Evolutionary conservation across 2,329 filamentous ascomycete species (phyloP).

Genomic region (Onygenales sp.): DNA sequence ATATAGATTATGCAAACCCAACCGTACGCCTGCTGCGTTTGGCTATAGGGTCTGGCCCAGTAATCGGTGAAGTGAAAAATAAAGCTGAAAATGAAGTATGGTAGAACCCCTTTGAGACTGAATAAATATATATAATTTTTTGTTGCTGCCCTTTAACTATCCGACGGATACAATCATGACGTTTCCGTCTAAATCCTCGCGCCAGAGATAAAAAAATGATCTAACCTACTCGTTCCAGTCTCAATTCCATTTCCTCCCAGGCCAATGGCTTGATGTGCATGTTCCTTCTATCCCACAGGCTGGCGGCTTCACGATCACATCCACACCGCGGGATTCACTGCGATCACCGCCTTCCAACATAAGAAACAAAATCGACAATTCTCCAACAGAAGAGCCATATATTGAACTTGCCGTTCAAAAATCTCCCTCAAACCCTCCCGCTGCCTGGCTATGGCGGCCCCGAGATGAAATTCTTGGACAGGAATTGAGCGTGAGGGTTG

Average conservation of each 20-base stretch:
- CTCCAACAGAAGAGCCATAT: conserved; percentile 35
- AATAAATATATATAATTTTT: background rate
- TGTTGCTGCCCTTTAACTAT: background rate
- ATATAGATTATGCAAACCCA: conserved; percentile 56
- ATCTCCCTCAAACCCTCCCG: conserved; percentile 60
- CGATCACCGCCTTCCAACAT: conserved; percentile 7
- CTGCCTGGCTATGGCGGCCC: conserved; percentile 65
- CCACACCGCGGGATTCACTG: conserved; percentile 52
- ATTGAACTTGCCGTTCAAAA: conserved; percentile 72
- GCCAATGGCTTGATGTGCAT: conserved; percentile 82
- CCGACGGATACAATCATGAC: no score
- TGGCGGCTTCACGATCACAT: conserved; percentile 84
- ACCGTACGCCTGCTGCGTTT: conserved; percentile 61
- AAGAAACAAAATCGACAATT: conserved; percentile 1
- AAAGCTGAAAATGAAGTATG: conserved; percentile 1
- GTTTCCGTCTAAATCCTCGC: background rate
- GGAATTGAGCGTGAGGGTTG: conserved; percentile 59
- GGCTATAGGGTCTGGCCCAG: conserved; percentile 30
- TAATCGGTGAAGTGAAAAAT: background rate
- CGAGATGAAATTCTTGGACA: conserved; percentile 47
- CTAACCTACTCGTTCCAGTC: conserved; percentile 9
- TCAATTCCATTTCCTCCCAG: conserved; percentile 57
- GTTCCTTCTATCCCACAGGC: conserved; percentile 59
- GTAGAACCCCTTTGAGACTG: background rate
- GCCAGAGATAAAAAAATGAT: background rate